Base-by-base conservation (phyloP, 768 basidiomycete genomes). In the Boletus coccyginus region DNA sequence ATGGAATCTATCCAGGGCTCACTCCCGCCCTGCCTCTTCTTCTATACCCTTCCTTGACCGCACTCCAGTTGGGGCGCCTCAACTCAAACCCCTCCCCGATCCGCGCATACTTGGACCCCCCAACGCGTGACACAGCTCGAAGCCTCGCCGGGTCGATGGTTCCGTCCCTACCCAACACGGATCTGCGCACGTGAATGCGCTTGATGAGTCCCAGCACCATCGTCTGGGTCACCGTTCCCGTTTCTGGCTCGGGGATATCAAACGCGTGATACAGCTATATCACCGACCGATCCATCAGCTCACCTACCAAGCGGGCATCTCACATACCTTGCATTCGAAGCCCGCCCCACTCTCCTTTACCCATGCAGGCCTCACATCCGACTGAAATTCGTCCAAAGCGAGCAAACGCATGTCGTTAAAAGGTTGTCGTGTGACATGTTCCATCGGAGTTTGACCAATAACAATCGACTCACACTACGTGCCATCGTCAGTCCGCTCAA, bases 281-380 rank as follows among this genome's bases (percentile, higher is more conserved):
- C 58, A 50, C 39, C 44, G 46, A 51, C 53, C 75, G 57, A 51
- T 48, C 16, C 55, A 70, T 65, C 43, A 58, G 42, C 49, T 36
- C 16, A 31, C 9, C 12, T 14, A 40, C 38, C 52, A 55, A 39
- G 39, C 16, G 16, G 17, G 31, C 44, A 42, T 64, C 63, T 77
- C 72, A 40, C 75, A 40, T 64, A 82, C 83, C 75, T 81, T 77
- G 73, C 86, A 86, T 73, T 86, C 86, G 61, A 87, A 72, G 52
- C 78, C 77, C 33, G 85, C 75, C 14, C 81, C 77, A 65, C 84
- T 84, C 66, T 86, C 83, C 60, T 72, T 73, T 19, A 85, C 83
- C 57, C 80, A 73, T 17, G 81, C 69, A 14, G 82, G 81, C 60
- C 76, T 77, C 27, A 85, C 79, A 42, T 71, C 60, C 21, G 66